Conservation (phyloP, 75 land plant genomes). For the Chamaecyparis obtusa region DNA sequence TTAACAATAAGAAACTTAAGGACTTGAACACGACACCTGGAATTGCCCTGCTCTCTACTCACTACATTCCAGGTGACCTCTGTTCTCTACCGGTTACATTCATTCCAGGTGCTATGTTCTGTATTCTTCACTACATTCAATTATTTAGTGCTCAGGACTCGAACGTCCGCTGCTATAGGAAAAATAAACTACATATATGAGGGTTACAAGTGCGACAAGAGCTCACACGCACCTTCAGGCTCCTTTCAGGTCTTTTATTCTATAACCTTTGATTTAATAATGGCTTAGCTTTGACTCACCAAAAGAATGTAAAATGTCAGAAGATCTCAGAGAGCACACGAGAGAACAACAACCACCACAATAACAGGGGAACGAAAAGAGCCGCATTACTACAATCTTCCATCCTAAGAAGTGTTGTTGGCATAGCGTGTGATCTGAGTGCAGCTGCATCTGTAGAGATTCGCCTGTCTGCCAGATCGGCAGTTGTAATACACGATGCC, state of each 20-base stretch:
- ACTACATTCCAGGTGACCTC: neutral
- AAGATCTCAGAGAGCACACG: neutral
- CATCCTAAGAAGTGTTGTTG: neutral
- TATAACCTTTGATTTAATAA: neutral
- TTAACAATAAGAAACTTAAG: neutral
- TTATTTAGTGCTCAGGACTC: neutral
- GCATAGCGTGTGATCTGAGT: constrained; percentile 29
- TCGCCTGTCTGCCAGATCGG: constrained; percentile 20
- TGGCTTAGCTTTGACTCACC: neutral
- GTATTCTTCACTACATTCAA: too few species aligned
- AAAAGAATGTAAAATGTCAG: neutral
- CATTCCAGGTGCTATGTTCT: too few species aligned
- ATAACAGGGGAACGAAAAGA: neutral
- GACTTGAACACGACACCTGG: neutral
- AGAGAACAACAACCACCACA: too few species aligned
- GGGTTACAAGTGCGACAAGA: neutral
- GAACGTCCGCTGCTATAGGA: neutral
- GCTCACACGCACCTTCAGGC: neutral
- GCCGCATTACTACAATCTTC: neutral
- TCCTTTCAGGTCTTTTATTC: constrained; percentile 1
- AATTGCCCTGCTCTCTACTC: neutral
- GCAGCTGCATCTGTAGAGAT: constrained; percentile 38
- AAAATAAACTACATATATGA: neutral
- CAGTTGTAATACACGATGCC: constrained; percentile 42
- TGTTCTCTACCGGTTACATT: too few species aligned